Conservation (phyloP, 1,139 yeast species). For the Geotrichum citri-aurantii region DNA sequence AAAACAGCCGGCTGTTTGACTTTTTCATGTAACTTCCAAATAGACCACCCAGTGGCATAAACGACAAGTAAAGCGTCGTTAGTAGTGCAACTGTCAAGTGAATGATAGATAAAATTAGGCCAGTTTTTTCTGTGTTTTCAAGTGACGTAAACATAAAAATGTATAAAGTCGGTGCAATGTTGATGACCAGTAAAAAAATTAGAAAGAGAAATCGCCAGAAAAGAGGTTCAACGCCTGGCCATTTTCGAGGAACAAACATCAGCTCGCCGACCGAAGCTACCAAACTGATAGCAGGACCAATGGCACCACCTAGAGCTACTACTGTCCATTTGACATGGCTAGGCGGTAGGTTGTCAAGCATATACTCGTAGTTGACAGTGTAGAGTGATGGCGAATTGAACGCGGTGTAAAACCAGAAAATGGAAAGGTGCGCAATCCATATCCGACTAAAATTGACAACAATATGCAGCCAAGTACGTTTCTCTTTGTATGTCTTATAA, state of each 20-base stretch:
- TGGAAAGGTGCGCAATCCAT: slow-evolving; percentile 73
- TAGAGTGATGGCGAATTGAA: slow-evolving; percentile 74
- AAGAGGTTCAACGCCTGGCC: slow-evolving; percentile 60
- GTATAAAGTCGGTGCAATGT: slow-evolving; percentile 59
- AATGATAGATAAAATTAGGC: slow-evolving; percentile 47
- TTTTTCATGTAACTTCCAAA: slow-evolving; percentile 42
- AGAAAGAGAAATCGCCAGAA: slow-evolving; percentile 43
- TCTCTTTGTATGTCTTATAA: slow-evolving; percentile 67
- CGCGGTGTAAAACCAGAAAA: slow-evolving; percentile 78
- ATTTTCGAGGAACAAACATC: slow-evolving; percentile 58
- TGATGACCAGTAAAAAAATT: slow-evolving; percentile 42
- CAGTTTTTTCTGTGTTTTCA: slow-evolving; percentile 46
- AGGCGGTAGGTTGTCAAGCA: slow-evolving; percentile 59
- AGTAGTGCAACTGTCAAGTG: slow-evolving; percentile 58
- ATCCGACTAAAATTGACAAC: slow-evolving; percentile 72
- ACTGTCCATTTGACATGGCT: slow-evolving; percentile 56
- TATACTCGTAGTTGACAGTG: slow-evolving; percentile 54
- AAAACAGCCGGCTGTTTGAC: slow-evolving; percentile 22
- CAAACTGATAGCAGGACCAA: slow-evolving; percentile 61
- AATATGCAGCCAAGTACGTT: slow-evolving; percentile 72
- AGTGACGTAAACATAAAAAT: slow-evolving; percentile 48
- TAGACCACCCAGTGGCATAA: slow-evolving; percentile 52
- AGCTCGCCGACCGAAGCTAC: slow-evolving; percentile 59
- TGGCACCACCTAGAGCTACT: slow-evolving; percentile 65
- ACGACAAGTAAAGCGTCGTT: slow-evolving; percentile 56